Base-by-base conservation (phyloP, 2,329 filamentous ascomycete genomes). In the Trichoderma atrobrunneum region DNA sequence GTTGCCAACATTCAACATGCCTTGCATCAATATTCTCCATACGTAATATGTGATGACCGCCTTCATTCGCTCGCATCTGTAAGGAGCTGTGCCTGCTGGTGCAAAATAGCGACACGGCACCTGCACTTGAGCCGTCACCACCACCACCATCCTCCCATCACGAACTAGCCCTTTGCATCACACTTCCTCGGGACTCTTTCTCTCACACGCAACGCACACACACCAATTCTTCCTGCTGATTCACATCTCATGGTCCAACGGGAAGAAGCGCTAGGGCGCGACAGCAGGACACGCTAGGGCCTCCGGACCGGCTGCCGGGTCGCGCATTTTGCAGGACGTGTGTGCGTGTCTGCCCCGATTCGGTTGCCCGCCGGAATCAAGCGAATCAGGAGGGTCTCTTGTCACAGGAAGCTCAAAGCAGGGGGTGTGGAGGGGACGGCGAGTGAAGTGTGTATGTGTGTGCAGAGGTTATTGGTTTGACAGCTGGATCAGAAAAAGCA, bases 251-350 rank as follows among this genome's bases (percentile, higher is more conserved):
- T 14, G 28, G 63, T 21, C 21, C 24, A 21, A 16, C 68, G 68
- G 68, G 68, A 70, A 43, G 60, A 70, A 64, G 68, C 68, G 68
- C 68, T 70, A 70, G 68, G 60, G 60, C 68, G 60, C 60, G 48
- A 56, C 43, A 56, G 28, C 26, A 12, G 60, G 16, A n/a, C 21
- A 39, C 68, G 68, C 68, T 70, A 70, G 60, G 68, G 18, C 60
- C 28, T 64, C 60, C 68, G 68, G 68, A 39, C 68, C 68, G 60
- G 66, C 63, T 24, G 48, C 63, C 63, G 63, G 48, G 34, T 39
- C 14, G 43, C 21, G 56, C 54, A 61, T 69, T 60, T 34, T 21
- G 39, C 26, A 48, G n/a, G 1, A 18, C 12, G 36, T 51, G 39
- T 21, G 57, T 48, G 57, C 16, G 8, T 60, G 56, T 32, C 30